Conservation (phyloP, 2,329 filamentous ascomycete genomes). For the Talaromyces sp. region DNA sequence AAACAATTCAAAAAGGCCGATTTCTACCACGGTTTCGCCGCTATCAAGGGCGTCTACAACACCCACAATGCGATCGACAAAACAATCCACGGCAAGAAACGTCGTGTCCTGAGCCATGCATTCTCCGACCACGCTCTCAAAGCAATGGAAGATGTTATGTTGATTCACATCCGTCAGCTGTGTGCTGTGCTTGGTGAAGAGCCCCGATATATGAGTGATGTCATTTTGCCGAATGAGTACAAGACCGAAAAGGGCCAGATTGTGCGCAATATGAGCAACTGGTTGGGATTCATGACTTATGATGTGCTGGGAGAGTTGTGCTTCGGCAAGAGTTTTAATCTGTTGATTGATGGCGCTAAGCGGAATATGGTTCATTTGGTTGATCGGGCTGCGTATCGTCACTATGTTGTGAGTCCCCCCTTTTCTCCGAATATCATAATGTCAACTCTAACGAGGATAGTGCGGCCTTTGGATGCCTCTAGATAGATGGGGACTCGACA, state of each 20-base stretch:
- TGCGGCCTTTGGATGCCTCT: slow-evolving; percentile 70
- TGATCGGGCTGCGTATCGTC: slow-evolving; percentile 64
- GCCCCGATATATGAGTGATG: slow-evolving; percentile 14
- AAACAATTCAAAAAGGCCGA: slow-evolving; percentile 56
- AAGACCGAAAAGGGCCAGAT: slow-evolving; percentile 22
- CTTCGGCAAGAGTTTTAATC: slow-evolving; percentile 52
- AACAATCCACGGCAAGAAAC: slow-evolving; percentile 65
- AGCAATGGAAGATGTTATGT: slow-evolving; percentile 65
- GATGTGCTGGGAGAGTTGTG: slow-evolving; percentile 52
- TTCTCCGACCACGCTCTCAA: slow-evolving; percentile 66
- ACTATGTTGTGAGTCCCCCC: slow-evolving; percentile 62
- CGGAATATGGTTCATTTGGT: slow-evolving; percentile 66
- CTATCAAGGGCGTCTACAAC: slow-evolving; percentile 62
- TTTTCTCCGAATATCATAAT: background rate
- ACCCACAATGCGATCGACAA: slow-evolving; percentile 71
- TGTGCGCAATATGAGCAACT: slow-evolving; percentile 35
- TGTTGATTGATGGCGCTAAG: slow-evolving; percentile 44
- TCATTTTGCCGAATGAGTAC: slow-evolving; percentile 17
- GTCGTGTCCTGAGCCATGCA: slow-evolving; percentile 67
- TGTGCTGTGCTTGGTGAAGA: slow-evolving; percentile 42
- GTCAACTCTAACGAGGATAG: slow-evolving; percentile 34
- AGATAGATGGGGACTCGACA: slow-evolving; percentile 64
- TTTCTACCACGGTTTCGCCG: slow-evolving; percentile 71
- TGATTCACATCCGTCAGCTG: slow-evolving; percentile 64
- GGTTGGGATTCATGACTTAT: slow-evolving; percentile 47